A percentile compares a stretch with the other conserved stretches of the same genome.
Evolutionary conservation across 2,329 filamentous ascomycete species (phyloP).

Genomic region (Cercospora citrullina): DNA sequence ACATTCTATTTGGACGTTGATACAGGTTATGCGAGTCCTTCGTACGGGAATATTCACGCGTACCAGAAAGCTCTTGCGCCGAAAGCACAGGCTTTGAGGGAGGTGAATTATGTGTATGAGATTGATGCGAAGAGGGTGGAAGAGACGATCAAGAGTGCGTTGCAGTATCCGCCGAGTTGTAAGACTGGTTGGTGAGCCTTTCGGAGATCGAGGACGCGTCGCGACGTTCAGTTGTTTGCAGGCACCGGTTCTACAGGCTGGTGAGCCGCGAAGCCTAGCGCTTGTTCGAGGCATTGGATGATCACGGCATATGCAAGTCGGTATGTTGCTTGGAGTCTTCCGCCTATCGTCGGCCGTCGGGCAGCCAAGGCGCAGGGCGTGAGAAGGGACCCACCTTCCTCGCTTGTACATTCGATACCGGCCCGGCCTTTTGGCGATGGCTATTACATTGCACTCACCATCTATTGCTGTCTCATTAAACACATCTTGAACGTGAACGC

Average conservation of each 20-base stretch:
- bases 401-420: slow-evolving; percentile 2
- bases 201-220: background rate
- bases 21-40: slow-evolving; percentile 43
- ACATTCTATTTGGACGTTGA: slow-evolving; percentile 48
- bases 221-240: background rate
- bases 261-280: background rate
- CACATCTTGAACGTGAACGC: background rate
- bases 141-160: slow-evolving; percentile 41
- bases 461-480: background rate
- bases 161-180: slow-evolving; percentile 35
- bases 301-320: background rate
- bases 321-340: background rate
- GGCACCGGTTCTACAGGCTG: background rate
- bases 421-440: background rate
- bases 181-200: slow-evolving; percentile 2
- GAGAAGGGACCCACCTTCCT: background rate
- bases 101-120: slow-evolving; percentile 45
- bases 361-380: slow-evolving; percentile 8
- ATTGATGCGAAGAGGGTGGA: slow-evolving; percentile 43
- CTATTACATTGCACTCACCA: background rate
- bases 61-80: slow-evolving; percentile 46
- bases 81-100: slow-evolving; percentile 35
- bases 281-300: background rate
- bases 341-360: slow-evolving; percentile 14
- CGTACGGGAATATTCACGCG: slow-evolving; percentile 48